A percentile compares a stretch with the other conserved stretches of the same genome.
Evolutionary conservation across 352 stramenopile species (phyloP).

Genomic region (Phytopythium cucurbitacearum): DNA sequence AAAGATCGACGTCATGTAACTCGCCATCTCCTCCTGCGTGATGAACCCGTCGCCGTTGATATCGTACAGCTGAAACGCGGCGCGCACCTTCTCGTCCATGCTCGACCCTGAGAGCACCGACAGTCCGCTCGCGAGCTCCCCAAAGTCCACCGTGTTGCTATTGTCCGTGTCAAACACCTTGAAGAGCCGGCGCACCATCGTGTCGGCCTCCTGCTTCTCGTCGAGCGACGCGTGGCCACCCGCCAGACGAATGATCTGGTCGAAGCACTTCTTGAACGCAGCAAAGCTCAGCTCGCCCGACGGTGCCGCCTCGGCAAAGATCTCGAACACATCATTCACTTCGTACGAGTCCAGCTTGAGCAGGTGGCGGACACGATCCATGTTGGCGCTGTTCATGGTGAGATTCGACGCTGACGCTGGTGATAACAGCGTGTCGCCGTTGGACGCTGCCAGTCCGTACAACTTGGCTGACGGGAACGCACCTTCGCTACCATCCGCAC

Average conservation of each 20-base stretch:
- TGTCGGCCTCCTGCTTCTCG: conserved; percentile 71
- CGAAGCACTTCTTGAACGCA: conserved; percentile 86
- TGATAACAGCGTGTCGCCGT: conserved; percentile 37
- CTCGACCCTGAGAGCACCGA: conserved; percentile 80
- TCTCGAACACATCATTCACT: conserved; percentile 86
- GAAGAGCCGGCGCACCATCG: conserved; percentile 82
- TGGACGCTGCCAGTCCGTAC: conserved; percentile 28
- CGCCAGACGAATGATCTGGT: conserved; percentile 82
- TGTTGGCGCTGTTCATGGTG: conserved; percentile 71
- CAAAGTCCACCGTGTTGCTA: conserved; percentile 85
- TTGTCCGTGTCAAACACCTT: conserved; percentile 81
- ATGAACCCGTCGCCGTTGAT: conserved; percentile 85
- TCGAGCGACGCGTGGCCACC: conserved; percentile 61
- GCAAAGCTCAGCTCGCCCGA: conserved; percentile 74
- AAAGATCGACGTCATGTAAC: conserved; percentile 88
- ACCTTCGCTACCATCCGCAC: neutral
- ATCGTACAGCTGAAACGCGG: conserved; percentile 84
- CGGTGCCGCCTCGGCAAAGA: conserved; percentile 80
- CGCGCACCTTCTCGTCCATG: conserved; percentile 85
- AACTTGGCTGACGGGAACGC: conserved; percentile 39
- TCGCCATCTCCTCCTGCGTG: conserved; percentile 83
- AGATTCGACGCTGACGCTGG: conserved; percentile 38
- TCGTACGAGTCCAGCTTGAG: conserved; percentile 84
- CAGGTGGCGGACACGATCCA: conserved; percentile 69
- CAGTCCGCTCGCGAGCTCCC: conserved; percentile 79